Evolutionary conservation across 2,329 filamentous ascomycete species (phyloP).

Genomic region (Phaeophleospora eucalypticola): DNA sequence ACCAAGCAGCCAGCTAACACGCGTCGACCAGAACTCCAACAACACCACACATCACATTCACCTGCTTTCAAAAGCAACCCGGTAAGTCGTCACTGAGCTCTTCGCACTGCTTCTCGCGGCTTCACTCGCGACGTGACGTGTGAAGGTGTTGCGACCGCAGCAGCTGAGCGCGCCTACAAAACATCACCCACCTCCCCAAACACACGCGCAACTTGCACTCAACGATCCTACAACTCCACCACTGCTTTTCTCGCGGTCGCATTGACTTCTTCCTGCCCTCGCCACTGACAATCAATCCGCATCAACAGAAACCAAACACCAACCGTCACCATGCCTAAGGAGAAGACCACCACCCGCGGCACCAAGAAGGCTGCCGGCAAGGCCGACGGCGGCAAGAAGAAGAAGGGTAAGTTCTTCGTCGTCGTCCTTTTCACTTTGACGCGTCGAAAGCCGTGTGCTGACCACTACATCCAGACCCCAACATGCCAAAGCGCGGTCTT

Average conservation of each 20-base stretch:
- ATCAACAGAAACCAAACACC: conserved; percentile 11
- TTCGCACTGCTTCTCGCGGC: conserved; percentile 3
- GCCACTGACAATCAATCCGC: conserved; percentile 8
- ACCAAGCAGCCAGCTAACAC: conserved; percentile 1
- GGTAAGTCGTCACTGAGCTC: neutral
- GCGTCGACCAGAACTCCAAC: neutral
- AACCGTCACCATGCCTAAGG: conserved; percentile 61
- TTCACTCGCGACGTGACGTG: conserved; percentile 12
- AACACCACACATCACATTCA: conserved; percentile 2
- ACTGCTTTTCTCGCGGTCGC: conserved; percentile 10
- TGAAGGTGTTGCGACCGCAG: conserved; percentile 10
- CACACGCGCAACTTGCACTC: conserved; percentile 12
- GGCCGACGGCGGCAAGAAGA: conserved; percentile 58
- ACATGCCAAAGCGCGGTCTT: conserved; percentile 97
- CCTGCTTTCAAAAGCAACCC: conserved; percentile 2
- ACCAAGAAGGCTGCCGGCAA: conserved; percentile 43
- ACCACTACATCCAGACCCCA: conserved; percentile 63
- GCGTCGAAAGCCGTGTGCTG: neutral
- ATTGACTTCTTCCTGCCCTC: conserved; percentile 3
- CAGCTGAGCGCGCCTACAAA: neutral
- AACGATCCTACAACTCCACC: conserved; percentile 9
- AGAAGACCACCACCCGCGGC: conserved; percentile 59
- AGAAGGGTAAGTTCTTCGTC: conserved; percentile 58
- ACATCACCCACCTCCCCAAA: neutral
- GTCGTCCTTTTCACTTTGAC: conserved; percentile 4